A percentile compares a stretch with the other conserved stretches of the same genome.
These are phyloP conservation scores for Dionaea muscipula DNA, from an alignment of 179 eudicot species.

Conservation along the genomic window DNA sequence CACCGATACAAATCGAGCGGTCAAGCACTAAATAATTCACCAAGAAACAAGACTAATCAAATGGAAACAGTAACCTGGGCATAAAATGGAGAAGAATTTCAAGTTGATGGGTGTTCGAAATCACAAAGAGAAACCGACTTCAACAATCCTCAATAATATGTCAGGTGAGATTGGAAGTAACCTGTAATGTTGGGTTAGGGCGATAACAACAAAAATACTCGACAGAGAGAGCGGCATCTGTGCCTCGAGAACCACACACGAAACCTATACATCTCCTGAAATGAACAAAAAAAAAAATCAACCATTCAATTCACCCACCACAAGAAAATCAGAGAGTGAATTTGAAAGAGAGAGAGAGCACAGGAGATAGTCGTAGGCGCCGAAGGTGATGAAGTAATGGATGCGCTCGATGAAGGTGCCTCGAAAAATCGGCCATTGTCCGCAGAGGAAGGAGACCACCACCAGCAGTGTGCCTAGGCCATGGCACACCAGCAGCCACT, in stretches of 20 bases:
- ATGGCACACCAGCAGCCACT: conserved; percentile 73
- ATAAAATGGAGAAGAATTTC: no score
- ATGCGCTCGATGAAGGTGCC: conserved; percentile 71
- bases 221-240: conserved; percentile 47
- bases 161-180: conserved; percentile 16
- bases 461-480: conserved; percentile 56
- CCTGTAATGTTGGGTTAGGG: conserved; percentile 91
- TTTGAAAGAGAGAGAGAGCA: conserved; percentile 7
- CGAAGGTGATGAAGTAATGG: conserved; percentile 65
- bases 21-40: no score
- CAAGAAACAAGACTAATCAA: no score
- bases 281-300: conserved; percentile 2
- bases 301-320: neutral
- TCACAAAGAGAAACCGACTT: no score
- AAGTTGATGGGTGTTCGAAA: no score
- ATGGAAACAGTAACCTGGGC: no score
- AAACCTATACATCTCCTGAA: conserved; percentile 47
- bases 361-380: conserved; percentile 73
- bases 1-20: no score
- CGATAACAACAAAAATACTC: conserved; percentile 86
- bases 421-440: conserved; percentile 84
- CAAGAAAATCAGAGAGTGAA: neutral
- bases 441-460: conserved; percentile 70
- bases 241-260: conserved; percentile 55
- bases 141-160: no score